Evolutionary conservation across 495 filamentous ascomycete genomes (phyloP), one percentile per base, ranked within the genome.

Genomic region (Lichina pygmaea): DNA sequence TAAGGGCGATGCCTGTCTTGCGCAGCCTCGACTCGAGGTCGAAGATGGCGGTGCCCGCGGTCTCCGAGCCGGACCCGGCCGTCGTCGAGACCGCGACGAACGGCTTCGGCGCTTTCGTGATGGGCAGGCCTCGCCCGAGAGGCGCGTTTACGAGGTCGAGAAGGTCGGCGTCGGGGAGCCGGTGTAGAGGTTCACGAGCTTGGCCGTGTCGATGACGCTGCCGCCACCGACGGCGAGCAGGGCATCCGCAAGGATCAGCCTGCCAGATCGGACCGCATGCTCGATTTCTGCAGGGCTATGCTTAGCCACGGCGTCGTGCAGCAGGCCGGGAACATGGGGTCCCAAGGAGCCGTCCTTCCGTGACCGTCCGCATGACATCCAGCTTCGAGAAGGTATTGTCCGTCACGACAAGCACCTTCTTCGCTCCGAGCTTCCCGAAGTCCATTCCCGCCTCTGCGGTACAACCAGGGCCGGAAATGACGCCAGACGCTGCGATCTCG

Each of bases 401-500:
- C 42, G 89, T 95, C 15, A 97, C 84, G 17, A 97, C 75, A 54
- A 81, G 79, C 34, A 97, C 86, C 33, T 74, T 73, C 62, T 81
- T 81, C 2, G 76, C 71, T 12, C 77, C 76, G 70, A 97, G 72
- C 56, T 95, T 97, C 60, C 71, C 71, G 53, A 97, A 77, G 59
- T 97, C 89, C 89, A 97, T 97, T 49, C 89, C 89, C n/a, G 95
- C 85, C 60, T 97, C 89, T 57, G 79, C 77, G 11, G 89, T 97
- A n/a, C 73, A 76, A 5, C 89, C 89, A 0, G 81, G 79, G 0
- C 89, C 89, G 53, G 93, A 97, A 12, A 91, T 77, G 55, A 97
- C 92, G 40, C 74, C 81, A 0, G 82, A 89, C 6, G 89, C 81
- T 2, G 78, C 89, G 86, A 97, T 93, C 60, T 97, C 86, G 55